Base-by-base conservation (phyloP, 2,329 filamentous ascomycete species). In the Pseudocercospora vitis region DNA sequence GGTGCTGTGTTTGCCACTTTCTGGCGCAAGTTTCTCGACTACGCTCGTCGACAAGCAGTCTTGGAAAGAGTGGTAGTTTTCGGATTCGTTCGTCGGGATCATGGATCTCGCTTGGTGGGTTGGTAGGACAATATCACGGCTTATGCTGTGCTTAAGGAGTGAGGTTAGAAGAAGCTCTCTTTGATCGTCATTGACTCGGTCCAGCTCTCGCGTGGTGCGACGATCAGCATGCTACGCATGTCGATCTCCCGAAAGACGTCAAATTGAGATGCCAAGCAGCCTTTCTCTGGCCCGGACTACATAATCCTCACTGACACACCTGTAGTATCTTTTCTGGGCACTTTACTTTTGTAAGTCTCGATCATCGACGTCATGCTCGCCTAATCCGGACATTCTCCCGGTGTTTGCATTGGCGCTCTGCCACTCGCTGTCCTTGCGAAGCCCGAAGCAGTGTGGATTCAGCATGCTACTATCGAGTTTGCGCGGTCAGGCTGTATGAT, bases 1-100 rank as follows among this genome's bases (percentile, higher is more conserved):
- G 54, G 78, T 76, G 57, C 78, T 79, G 44, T 65, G 56, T 48
- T 71, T 73, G 50, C 73, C 70, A 51, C 75, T 71, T 56, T 70
- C 57, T 21, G 74, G 65, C 53, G 79, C 72, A 9, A 85, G 79
- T 55, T 79, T 82, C 46, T 83, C 81, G 48, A 92, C 81, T 9
- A 94, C 76, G 0, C 83, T 78, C 12, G 82, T 81, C 7, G 88
- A 87, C 56, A 94, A 75, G 65, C 82, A 88, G 64, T 94, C 89
- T 50, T 86, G 79, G 70, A 94, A 91, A 42, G 83, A 74, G 48
- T 84, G 80, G 68, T 83, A 86, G 63, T 89, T 89, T 32, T 66
- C 60, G 49, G 71, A 63, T 47, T 75, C 71, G 52, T 75, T 67
- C 12, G 66, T 68, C 19, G 65, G 52, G 18, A 74, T 70, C 68